These are phyloP conservation scores for Quercus berberidifolia DNA, from an alignment of 306 rosid genomes.

Conservation along the genomic window DNA sequence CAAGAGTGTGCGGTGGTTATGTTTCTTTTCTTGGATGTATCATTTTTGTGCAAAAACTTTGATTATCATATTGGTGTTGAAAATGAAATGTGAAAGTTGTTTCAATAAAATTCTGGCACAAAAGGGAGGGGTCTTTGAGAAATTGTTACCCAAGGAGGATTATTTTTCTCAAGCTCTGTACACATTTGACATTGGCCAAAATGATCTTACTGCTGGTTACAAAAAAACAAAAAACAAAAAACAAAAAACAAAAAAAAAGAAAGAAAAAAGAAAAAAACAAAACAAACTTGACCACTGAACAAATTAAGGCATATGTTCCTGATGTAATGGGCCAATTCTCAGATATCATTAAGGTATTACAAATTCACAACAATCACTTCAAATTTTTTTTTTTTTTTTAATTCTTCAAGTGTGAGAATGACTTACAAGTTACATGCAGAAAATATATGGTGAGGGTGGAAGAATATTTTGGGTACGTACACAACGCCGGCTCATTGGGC, in stretches of 20 bases:
- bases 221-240: conserved; percentile 44
- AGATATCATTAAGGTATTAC: conserved; percentile 7
- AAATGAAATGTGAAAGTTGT: not conserved
- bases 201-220: conserved; percentile 65
- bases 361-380: not conserved
- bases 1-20: accelerated
- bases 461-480: conserved; percentile 39
- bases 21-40: not conserved
- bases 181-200: conserved; percentile 79
- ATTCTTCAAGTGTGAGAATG: too few species aligned
- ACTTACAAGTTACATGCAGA: not conserved
- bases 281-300: conserved; percentile 50
- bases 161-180: conserved; percentile 50
- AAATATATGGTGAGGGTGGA: conserved; percentile 23
- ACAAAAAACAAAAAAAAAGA: conserved; percentile 45
- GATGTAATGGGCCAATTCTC: conserved; percentile 21
- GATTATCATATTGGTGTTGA: not conserved
- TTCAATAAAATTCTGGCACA: conserved; percentile 1
- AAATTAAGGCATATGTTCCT: conserved; percentile 32
- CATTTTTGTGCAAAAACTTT: not conserved
- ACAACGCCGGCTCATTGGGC: conserved; percentile 45
- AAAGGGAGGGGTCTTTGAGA: conserved; percentile 33
- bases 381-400: too few species aligned
- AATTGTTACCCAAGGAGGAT: conserved; percentile 48
- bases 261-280: conserved; percentile 44